Evolutionary conservation across 345 rosid genomes (phyloP), one percentile per base, ranked within the genome.

Genomic region (Citrus maxima): DNA sequence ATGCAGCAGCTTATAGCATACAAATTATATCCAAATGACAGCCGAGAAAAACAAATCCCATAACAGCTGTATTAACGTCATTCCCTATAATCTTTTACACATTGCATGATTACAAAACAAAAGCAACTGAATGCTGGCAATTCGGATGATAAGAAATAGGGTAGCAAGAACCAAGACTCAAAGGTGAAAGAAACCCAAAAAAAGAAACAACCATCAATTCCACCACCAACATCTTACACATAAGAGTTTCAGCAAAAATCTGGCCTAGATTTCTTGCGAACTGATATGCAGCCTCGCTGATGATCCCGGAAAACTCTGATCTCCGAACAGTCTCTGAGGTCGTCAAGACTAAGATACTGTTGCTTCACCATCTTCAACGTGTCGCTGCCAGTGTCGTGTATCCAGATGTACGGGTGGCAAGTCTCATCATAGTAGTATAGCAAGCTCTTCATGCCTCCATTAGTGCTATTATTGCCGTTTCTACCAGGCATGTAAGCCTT

Each of bases 351-450:
- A 75, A 93, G 81, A 71, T 93, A 95, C 81, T 95, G 97, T 80
- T 95, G 96, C 88, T 92, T 95, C 64, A 92, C 98, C 92, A 92
- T 92, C 82, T 91, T 92, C 1, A 92, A 85, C 37, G 91, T 88
- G 84, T 88, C 98, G 3, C 88, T 90, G 14, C 92, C 93, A 0
- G 87, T 79, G 74, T 90, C 97, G 67, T 93, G 90, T 7, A 93
- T 89, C 98, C 98, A 95, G 10, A 95, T 87, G 75, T 95, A 95
- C 38, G 97, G 98, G 55, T 84, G 91, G 63, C 91, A 89, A 1
- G 98, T 88, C 83, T 91, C 91, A 55, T 95, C 98, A 40, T 87
- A 84, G 87, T 88, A 87, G 78, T 95, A 90, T 71, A 88, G 70
- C 92, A 94, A 77, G 79, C 85, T 88, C 86, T 82, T 90, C 88